Evolutionary conservation across 2,329 filamentous ascomycete genomes (phyloP).

Genomic region (Ceratocystis cubensis): DNA sequence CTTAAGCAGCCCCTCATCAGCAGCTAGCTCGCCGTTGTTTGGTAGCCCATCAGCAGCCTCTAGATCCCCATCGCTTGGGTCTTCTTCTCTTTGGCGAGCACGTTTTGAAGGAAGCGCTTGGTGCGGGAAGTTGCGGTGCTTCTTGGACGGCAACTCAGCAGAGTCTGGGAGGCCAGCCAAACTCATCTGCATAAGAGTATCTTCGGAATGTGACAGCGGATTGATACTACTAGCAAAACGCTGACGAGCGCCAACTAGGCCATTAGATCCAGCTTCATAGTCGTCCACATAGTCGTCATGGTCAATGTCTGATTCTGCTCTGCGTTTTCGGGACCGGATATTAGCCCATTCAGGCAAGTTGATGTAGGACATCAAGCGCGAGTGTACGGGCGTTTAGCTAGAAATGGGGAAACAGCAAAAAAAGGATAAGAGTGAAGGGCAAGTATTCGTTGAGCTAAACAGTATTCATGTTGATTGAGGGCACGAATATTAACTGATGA

Average conservation of each 20-base stretch:
- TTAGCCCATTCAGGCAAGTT: slow-evolving; percentile 17
- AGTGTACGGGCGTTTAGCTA: not conserved
- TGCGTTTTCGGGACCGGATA: slow-evolving; percentile 15
- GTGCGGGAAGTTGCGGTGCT: slow-evolving; percentile 36
- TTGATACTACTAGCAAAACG: slow-evolving; percentile 31
- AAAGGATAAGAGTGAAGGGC: not conserved
- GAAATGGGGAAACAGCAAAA: not conserved
- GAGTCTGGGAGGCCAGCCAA: slow-evolving; percentile 37
- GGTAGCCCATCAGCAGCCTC: not conserved
- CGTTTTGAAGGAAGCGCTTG: slow-evolving; percentile 22
- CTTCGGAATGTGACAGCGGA: slow-evolving; percentile 38
- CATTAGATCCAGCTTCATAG: not conserved
- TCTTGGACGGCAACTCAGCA: slow-evolving; percentile 32
- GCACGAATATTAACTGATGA: not conserved
- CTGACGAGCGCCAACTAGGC: slow-evolving; percentile 9
- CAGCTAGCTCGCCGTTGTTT: not conserved
- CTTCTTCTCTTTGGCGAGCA: not conserved
- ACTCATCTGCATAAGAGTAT: slow-evolving; percentile 36
- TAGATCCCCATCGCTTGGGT: not conserved
- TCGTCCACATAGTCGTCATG: slow-evolving; percentile 5
- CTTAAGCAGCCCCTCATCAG: not conserved
- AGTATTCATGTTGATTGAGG: not conserved
- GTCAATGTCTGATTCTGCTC: slow-evolving; percentile 2
- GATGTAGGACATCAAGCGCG: slow-evolving; percentile 10
- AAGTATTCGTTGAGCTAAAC: not conserved